Evolutionary conservation across 306 rosid species (phyloP).

Genomic region (Cicer pinnatifidum): DNA sequence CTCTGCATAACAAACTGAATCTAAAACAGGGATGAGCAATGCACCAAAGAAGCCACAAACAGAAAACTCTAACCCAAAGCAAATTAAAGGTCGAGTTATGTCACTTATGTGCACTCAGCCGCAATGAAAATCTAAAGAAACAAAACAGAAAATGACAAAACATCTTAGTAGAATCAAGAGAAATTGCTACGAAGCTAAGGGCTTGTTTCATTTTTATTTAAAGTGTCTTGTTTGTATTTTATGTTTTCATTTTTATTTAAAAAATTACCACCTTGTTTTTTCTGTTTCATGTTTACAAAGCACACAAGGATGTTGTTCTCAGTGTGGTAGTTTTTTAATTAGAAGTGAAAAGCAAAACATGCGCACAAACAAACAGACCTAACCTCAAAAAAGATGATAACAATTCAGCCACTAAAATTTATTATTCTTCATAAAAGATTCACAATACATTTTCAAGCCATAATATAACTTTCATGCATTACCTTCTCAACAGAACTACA

Average conservation of each 20-base stretch:
- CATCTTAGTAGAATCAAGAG: conserved; percentile 13
- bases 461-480: background rate
- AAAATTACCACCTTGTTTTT: background rate
- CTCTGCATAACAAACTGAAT: conserved; percentile 18
- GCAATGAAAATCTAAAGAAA: conserved; percentile 8
- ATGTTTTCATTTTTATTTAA: background rate
- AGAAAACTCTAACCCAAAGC: background rate
- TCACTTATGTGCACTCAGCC: background rate
- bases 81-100: background rate
- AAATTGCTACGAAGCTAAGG: background rate
- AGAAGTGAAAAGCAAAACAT: background rate
- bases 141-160: background rate
- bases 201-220: background rate
- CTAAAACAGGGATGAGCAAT: conserved; percentile 4
- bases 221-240: background rate
- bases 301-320: too few species aligned
- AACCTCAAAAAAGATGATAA: conserved; percentile 22
- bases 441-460: conserved; percentile 18
- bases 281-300: background rate
- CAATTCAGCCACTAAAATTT: conserved; percentile 1
- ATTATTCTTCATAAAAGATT: background rate
- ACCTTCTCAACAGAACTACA: conserved; percentile 3
- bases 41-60: conserved; percentile 15
- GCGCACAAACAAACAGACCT: background rate
- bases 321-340: background rate